These are phyloP conservation scores for Capsella rubella DNA, from an alignment of 441 rosid genomes.

Conservation along the genomic window DNA sequence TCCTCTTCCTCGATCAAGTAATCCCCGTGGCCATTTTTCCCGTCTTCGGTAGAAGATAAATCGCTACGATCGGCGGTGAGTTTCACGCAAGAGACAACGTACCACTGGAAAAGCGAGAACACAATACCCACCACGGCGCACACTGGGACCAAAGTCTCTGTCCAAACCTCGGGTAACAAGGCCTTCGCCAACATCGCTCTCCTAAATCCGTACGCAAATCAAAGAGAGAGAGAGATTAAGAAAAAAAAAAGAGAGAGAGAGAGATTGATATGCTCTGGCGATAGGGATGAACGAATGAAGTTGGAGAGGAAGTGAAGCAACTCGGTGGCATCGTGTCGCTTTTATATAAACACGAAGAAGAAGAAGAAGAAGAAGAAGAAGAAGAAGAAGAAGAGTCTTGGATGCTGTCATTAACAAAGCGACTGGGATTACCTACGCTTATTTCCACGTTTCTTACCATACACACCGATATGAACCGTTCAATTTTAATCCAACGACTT, in stretches of 20 bases:
- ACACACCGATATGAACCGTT: slow-evolving; percentile 16
- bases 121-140: slow-evolving; percentile 76
- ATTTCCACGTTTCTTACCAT: slow-evolving; percentile 15
- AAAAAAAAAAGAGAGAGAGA: background rate
- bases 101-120: slow-evolving; percentile 76
- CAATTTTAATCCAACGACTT: slow-evolving; percentile 5
- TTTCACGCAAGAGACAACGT: slow-evolving; percentile 69
- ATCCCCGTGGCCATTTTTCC: slow-evolving; percentile 64
- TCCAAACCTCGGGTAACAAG: slow-evolving; percentile 67
- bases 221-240: background rate
- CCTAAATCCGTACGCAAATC: background rate
- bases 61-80: slow-evolving; percentile 45
- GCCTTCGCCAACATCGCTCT: slow-evolving; percentile 49
- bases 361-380: background rate
- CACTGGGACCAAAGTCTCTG: slow-evolving; percentile 73
- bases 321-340: slow-evolving; percentile 34
- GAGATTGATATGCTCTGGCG: background rate
- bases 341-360: slow-evolving; percentile 13
- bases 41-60: slow-evolving; percentile 39
- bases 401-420: background rate
- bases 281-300: background rate
- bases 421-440: background rate
- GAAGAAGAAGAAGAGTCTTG: background rate
- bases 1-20: slow-evolving; percentile 91
- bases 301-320: slow-evolving; percentile 20